A percentile compares a stretch with the other conserved stretches of the same genome.
Evolutionary conservation across 2,329 filamentous ascomycete species (phyloP).

Genomic region (Fusarium sp.): DNA sequence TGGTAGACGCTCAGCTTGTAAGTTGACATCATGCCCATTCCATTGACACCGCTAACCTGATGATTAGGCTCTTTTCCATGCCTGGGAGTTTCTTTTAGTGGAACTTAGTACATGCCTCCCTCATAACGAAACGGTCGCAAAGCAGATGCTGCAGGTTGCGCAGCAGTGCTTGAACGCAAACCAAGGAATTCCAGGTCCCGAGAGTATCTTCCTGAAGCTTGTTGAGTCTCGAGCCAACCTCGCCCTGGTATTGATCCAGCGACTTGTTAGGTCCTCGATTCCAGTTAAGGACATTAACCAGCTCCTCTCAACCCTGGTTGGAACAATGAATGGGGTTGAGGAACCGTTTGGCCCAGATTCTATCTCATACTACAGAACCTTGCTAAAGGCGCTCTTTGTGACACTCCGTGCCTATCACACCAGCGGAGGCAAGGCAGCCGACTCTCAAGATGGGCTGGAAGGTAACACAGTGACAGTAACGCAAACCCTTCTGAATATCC

Average conservation of each 20-base stretch:
- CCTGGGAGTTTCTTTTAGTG: conserved; percentile 90
- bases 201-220: conserved; percentile 86
- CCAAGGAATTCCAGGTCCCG: conserved; percentile 78
- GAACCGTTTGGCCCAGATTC: conserved; percentile 68
- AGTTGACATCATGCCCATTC: conserved; percentile 56
- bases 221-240: conserved; percentile 84
- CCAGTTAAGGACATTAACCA: conserved; percentile 67
- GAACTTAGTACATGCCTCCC: conserved; percentile 82
- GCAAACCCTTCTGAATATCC: conserved; percentile 81
- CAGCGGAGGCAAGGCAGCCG: conserved; percentile 50
- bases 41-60: conserved; percentile 34
- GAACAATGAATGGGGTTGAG: conserved; percentile 68
- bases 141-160: conserved; percentile 81
- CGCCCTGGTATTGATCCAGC: conserved; percentile 85
- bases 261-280: conserved; percentile 74
- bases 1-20: conserved; percentile 93
- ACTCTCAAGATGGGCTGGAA: conserved; percentile 54
- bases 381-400: conserved; percentile 89
- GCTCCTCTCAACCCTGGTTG: conserved; percentile 66
- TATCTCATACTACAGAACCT: conserved; percentile 82
- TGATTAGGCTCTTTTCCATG: conserved; percentile 82
- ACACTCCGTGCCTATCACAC: conserved; percentile 77
- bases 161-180: conserved; percentile 86
- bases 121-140: conserved; percentile 69
- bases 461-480: conserved; percentile 62